Evolutionary conservation across 306 rosid species (phyloP), one percentile per base, ranked within the genome.

Genomic region (Hippophae gyantsensis): DNA sequence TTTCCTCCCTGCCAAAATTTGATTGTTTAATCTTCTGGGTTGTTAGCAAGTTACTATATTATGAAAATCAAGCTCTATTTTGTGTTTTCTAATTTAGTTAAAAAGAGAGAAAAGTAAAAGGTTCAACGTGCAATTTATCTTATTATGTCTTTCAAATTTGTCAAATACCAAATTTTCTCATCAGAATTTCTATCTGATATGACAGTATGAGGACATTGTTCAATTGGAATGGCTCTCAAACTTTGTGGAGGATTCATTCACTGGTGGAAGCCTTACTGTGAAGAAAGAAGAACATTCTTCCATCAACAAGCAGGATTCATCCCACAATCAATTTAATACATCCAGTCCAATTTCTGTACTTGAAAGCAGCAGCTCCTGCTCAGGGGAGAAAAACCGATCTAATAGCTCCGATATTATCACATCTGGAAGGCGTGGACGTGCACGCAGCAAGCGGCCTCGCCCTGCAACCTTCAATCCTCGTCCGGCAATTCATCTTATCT

Each of bases 361-460:
- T 0, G 97, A 88, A 27, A 89, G 95, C 75, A 87, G 93, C 78
- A 86, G 94, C 82, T 85, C 96, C 46, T 80, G 86, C 88, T 75
- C 93, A 0, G 86, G 77, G 0, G 85, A 78, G 26, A 88, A 84
- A 76, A 61, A 65, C 10, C 64, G 9, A 23, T 78, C 80, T 0
- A 70, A 77, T 10, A 75, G 83, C 71, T 82, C 87, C 0, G 87
- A 82, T 51, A 42, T 73, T 18, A 61, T 75, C 52, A 53, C 78
- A 6, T 79, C 82, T 3, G 65, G 81, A 3, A 79, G 82, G 7
- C 69, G 95, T 9, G 95, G 89, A 1, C 93, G 97, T 18, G 90
- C 97, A 38, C 89, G 97, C 61, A 92, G 90, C 88, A 92, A 92
- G 74, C 97, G 99, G 8, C 88, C 94, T 25, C 90, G 99, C 46